Conservation (phyloP, 441 rosid species). For the Theobroma grandiflorum region DNA sequence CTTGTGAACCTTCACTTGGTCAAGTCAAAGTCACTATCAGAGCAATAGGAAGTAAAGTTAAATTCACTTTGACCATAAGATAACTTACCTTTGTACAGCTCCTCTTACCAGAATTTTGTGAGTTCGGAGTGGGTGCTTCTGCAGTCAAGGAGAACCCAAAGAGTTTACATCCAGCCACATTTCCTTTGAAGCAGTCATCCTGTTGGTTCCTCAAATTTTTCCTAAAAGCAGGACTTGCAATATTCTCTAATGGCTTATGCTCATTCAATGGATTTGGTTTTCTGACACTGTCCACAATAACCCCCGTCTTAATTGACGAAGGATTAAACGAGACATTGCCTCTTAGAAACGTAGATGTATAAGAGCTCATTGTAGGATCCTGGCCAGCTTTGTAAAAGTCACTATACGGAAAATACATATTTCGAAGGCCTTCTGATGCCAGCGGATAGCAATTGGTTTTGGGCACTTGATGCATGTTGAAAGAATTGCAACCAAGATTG, state of each 20-base stretch:
- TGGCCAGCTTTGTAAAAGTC: constrained; percentile 43
- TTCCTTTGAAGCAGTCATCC: constrained; percentile 42
- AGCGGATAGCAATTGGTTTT: constrained; percentile 56
- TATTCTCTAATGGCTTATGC: constrained; percentile 47
- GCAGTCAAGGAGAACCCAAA: constrained; percentile 84
- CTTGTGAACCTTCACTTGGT: constrained; percentile 80
- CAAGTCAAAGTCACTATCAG: constrained; percentile 27
- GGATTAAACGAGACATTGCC: constrained; percentile 48
- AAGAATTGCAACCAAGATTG: constrained; percentile 50
- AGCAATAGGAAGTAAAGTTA: constrained; percentile 18
- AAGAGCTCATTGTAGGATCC: constrained; percentile 41
- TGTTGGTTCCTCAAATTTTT: constrained; percentile 48
- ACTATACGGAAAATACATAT: constrained; percentile 52
- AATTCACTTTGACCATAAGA: constrained; percentile 23
- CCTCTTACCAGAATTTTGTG: constrained; percentile 81
- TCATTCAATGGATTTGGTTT: constrained; percentile 47
- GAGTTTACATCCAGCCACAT: constrained; percentile 71
- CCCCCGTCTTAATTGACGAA: constrained; percentile 39
- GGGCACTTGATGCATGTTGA: constrained; percentile 55
- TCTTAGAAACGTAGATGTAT: constrained; percentile 50
- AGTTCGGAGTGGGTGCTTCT: constrained; percentile 57
- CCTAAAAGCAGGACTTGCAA: constrained; percentile 45
- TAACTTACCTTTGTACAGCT: constrained; percentile 90
- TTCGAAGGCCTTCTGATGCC: constrained; percentile 50
- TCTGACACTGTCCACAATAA: constrained; percentile 43